Conservation (phyloP, 179 eudicot species). For the Corrigiola litoralis region DNA sequence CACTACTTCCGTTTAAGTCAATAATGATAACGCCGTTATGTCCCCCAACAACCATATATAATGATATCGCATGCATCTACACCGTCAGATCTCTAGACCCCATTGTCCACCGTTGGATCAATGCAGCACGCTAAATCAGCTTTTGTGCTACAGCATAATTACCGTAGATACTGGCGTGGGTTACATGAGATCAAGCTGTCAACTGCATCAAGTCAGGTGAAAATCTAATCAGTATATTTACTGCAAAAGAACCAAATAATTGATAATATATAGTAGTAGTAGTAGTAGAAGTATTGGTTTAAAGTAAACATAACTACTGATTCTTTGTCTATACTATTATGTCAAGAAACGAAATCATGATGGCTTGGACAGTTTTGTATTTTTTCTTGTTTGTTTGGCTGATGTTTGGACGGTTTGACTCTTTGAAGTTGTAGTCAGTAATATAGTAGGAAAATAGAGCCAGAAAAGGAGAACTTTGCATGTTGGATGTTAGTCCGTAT, state of each 20-base stretch:
- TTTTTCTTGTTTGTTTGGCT: neutral
- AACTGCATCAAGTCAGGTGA: neutral
- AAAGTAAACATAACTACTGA: neutral
- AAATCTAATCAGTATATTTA: conserved; percentile 5
- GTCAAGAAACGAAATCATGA: conserved; percentile 9
- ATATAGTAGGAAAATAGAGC: neutral
- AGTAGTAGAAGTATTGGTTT: neutral
- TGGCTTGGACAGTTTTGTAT: neutral
- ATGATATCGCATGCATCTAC: conserved; percentile 3
- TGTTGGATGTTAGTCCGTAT: neutral
- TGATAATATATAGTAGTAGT: too few species aligned
- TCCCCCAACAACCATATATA: conserved; percentile 5
- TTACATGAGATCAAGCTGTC: conserved; percentile 13
- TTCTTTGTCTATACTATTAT: conserved; percentile 1
- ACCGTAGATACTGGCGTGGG: conserved; percentile 31
- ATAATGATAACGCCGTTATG: neutral
- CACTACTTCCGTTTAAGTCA: neutral
- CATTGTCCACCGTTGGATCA: conserved; percentile 13
- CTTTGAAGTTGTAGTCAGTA: neutral
- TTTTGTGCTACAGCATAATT: conserved; percentile 21
- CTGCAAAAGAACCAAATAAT: neutral
- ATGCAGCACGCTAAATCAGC: conserved; percentile 20
- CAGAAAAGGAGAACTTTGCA: neutral
- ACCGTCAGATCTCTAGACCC: neutral
- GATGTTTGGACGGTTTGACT: neutral